These are phyloP conservation scores for Astraeus odoratus DNA, from an alignment of 768 basidiomycete species.

Conservation along the genomic window DNA sequence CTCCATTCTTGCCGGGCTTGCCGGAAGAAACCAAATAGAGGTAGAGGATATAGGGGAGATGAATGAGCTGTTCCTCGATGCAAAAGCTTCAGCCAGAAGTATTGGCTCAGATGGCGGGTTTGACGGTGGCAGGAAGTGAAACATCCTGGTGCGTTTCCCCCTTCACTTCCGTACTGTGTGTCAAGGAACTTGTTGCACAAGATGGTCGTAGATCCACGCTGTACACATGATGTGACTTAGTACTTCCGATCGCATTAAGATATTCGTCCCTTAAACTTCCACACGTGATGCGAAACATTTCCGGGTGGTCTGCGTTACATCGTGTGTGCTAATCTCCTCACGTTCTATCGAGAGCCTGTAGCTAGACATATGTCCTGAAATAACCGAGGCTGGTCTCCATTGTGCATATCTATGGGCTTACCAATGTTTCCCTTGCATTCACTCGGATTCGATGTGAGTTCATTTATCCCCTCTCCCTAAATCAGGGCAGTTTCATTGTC, in stretches of 20 bases:
- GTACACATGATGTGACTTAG: constrained; percentile 4
- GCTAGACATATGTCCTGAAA: background rate
- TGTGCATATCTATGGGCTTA: background rate
- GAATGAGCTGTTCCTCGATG: constrained; percentile 92
- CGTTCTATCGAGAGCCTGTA: background rate
- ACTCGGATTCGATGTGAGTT: too few relatives aligned
- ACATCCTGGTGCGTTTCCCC: constrained; percentile 5
- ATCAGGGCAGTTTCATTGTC: background rate
- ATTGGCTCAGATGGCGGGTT: constrained; percentile 37
- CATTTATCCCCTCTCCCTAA: too few relatives aligned
- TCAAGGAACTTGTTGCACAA: constrained; percentile 2
- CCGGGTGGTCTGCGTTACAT: background rate
- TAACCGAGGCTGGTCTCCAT: too few relatives aligned
- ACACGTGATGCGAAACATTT: background rate
- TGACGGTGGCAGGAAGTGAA: constrained; percentile 26
- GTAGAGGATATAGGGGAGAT: constrained; percentile 90
- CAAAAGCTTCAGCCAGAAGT: constrained; percentile 67
- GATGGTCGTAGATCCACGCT: constrained; percentile 4
- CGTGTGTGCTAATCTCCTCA: background rate
- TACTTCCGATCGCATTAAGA: background rate
- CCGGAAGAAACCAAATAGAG: constrained; percentile 75
- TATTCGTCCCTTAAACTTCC: background rate
- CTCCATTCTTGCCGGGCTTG: constrained; percentile 73
- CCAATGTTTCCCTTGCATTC: too few relatives aligned
- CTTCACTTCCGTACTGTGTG: background rate